Evolutionary conservation across 768 basidiomycete genomes (phyloP).

Genomic region (Tylopilus subfusipes): DNA sequence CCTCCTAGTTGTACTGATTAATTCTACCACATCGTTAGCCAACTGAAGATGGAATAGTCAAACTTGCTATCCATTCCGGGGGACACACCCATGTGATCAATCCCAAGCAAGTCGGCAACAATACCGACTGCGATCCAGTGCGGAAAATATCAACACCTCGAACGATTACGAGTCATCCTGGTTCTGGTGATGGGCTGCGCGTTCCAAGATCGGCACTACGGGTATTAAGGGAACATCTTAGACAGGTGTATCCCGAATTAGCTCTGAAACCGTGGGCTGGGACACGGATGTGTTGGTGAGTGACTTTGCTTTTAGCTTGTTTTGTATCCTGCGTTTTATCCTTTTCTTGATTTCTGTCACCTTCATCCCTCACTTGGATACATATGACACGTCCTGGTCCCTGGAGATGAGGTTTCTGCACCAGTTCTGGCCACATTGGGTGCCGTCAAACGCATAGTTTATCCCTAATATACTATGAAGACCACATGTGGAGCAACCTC

Average conservation of each 20-base stretch:
- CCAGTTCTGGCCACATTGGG: not conserved
- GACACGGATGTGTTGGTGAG: slow-evolving; percentile 88
- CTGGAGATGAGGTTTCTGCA: not conserved
- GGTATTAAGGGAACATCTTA: slow-evolving; percentile 49
- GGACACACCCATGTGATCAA: slow-evolving; percentile 56
- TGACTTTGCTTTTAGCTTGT: not conserved
- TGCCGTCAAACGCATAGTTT: not conserved
- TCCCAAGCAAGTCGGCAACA: not conserved
- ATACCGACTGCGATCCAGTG: slow-evolving; percentile 2
- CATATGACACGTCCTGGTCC: not conserved
- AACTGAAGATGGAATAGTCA: slow-evolving; percentile 64
- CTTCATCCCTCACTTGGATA: not conserved
- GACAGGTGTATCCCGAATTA: slow-evolving; percentile 70
- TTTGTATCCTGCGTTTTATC: not conserved
- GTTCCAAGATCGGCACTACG: slow-evolving; percentile 61
- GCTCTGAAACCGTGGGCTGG: slow-evolving; percentile 64
- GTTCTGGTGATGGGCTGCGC: slow-evolving; percentile 46
- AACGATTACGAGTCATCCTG: slow-evolving; percentile 61
- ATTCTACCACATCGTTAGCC: slow-evolving; percentile 44
- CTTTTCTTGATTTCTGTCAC: not conserved
- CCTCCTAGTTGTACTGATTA: not conserved
- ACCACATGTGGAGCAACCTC: not conserved
- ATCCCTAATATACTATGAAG: too few species aligned
- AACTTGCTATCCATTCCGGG: slow-evolving; percentile 70
- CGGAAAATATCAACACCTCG: slow-evolving; percentile 67